Conservation (phyloP, 1,139 yeast species). For the Arxiozyma telluris region DNA sequence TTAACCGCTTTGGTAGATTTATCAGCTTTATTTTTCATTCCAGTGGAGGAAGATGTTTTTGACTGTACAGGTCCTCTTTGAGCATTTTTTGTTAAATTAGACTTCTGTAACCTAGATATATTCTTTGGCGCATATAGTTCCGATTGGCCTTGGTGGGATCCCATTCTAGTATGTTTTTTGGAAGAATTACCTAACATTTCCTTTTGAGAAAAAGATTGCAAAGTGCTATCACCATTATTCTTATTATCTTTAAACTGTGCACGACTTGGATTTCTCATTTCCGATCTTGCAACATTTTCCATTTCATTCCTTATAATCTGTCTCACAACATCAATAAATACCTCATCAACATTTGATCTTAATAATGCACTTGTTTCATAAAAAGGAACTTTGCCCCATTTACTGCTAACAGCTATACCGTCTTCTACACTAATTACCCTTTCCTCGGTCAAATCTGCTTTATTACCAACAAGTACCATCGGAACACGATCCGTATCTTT, state of each 20-base stretch:
- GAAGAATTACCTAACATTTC: background rate
- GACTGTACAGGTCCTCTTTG: background rate
- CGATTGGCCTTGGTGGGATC: background rate
- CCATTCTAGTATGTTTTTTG: constrained; percentile 1
- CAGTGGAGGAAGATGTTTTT: background rate
- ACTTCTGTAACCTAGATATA: background rate
- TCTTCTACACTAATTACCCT: constrained; percentile 72
- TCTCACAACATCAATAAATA: constrained; percentile 81
- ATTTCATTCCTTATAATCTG: constrained; percentile 71
- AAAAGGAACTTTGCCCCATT: constrained; percentile 84
- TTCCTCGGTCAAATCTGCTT: constrained; percentile 69
- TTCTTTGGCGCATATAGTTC: background rate
- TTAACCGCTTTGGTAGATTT: background rate
- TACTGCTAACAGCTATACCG: constrained; percentile 72
- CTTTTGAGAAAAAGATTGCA: background rate
- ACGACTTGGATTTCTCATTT: constrained; percentile 8
- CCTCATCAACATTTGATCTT: constrained; percentile 82
- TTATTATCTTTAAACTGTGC: background rate
- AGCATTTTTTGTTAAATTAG: background rate
- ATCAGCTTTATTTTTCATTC: background rate
- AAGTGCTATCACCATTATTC: background rate
- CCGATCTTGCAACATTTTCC: constrained; percentile 18
- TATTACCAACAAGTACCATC: constrained; percentile 82
- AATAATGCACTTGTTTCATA: constrained; percentile 92
- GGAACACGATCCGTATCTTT: constrained; percentile 72